A percentile compares a stretch with the other conserved stretches of the same genome.
phyloP scores from a whole-genome alignment of 768 basidiomycete species.

The Trametes maxima region DNA sequence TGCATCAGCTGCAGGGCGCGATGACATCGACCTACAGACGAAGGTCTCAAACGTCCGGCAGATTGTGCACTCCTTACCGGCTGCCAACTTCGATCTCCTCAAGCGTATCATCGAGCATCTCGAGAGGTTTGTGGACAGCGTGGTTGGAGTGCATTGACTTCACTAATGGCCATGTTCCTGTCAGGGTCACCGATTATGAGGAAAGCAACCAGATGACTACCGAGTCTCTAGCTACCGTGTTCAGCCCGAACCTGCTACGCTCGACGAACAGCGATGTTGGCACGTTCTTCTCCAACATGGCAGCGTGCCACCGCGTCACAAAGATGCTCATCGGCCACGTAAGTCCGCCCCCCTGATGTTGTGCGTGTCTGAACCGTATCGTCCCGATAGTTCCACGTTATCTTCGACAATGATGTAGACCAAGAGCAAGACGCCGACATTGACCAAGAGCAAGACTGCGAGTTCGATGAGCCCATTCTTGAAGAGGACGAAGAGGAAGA shows the following conservation, averaged over 20 bases:
- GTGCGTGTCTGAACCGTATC: slow-evolving; percentile 33
- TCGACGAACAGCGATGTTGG: slow-evolving; percentile 80
- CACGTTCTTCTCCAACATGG: slow-evolving; percentile 81
- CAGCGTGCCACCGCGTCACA: slow-evolving; percentile 71
- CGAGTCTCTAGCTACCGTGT: slow-evolving; percentile 82
- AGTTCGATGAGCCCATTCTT: slow-evolving; percentile 64
- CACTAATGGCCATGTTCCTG: neutral
- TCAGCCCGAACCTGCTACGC: slow-evolving; percentile 78
- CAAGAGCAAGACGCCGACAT: slow-evolving; percentile 42
- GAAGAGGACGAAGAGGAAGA: slow-evolving; percentile 64
- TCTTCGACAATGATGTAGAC: slow-evolving; percentile 59
- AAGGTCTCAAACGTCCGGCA: slow-evolving; percentile 64
- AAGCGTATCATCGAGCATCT: slow-evolving; percentile 80
- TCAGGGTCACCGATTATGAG: slow-evolving; percentile 84
- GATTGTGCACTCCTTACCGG: slow-evolving; percentile 71
- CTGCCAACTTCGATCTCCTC: slow-evolving; percentile 76
- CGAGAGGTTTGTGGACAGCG: slow-evolving; percentile 55
- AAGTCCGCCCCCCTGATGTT: slow-evolving; percentile 32
- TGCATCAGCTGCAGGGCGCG: slow-evolving; percentile 3
- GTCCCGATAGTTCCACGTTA: slow-evolving; percentile 43
- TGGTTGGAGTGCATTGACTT: neutral
- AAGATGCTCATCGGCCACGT: slow-evolving; percentile 79
- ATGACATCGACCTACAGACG: slow-evolving; percentile 70
- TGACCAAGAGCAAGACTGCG: slow-evolving; percentile 67
- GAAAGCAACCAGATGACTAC: slow-evolving; percentile 91